Evolutionary conservation across 768 basidiomycete species (phyloP).

Genomic region (Candolleomyces efflorescens): DNA sequence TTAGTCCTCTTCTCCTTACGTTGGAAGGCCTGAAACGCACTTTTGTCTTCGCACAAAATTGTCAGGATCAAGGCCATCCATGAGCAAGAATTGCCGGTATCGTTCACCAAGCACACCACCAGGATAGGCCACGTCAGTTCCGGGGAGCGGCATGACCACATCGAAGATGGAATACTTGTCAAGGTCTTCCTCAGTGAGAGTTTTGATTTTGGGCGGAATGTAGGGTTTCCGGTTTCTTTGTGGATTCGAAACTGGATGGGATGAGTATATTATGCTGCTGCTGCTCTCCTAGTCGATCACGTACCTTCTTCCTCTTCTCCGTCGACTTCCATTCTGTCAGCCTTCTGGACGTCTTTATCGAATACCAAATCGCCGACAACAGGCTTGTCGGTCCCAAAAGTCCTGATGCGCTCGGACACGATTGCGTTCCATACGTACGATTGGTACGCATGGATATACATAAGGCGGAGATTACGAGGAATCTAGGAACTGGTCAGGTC

Average conservation of each 20-base stretch:
- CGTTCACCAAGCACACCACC: slow-evolving; percentile 82
- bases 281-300: background rate
- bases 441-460: slow-evolving; percentile 99
- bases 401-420: slow-evolving; percentile 87
- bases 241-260: slow-evolving; percentile 19
- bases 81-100: slow-evolving; percentile 74
- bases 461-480: slow-evolving; percentile 88
- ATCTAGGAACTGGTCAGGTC: slow-evolving; percentile 51
- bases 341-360: slow-evolving; percentile 39
- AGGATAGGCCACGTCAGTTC: slow-evolving; percentile 91
- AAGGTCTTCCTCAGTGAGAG: slow-evolving; percentile 72
- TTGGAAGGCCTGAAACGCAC: slow-evolving; percentile 38
- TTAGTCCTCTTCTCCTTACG: slow-evolving; percentile 1
- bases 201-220: slow-evolving; percentile 68
- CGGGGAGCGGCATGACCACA: slow-evolving; percentile 96
- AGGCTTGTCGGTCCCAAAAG: slow-evolving; percentile 67
- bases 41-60: slow-evolving; percentile 88
- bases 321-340: slow-evolving; percentile 28
- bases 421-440: slow-evolving; percentile 98
- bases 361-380: slow-evolving; percentile 91
- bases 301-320: slow-evolving; percentile 28
- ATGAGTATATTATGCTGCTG: slow-evolving; percentile 19
- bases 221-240: slow-evolving; percentile 49
- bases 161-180: slow-evolving; percentile 87
- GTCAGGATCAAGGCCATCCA: slow-evolving; percentile 88